Evolutionary conservation across 352 stramenopile genomes (phyloP).

Genomic region (Pythium brassicae): DNA sequence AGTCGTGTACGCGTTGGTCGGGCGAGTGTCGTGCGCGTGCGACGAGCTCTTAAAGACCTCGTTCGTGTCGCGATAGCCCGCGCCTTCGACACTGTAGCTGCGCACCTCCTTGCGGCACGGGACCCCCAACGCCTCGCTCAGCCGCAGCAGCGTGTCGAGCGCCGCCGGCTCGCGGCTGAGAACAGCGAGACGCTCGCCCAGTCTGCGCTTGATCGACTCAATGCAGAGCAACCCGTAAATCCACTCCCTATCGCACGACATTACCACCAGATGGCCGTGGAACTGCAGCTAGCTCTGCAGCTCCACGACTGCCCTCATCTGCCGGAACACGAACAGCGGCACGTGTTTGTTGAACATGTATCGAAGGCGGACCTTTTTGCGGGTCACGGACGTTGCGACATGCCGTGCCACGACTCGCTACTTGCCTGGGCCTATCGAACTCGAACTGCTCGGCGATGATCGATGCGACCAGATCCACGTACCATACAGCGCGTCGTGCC

Average conservation of each 20-base stretch:
- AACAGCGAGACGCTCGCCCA: constrained; percentile 60
- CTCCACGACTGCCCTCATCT: constrained; percentile 68
- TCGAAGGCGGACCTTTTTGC: constrained; percentile 53
- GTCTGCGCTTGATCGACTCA: constrained; percentile 76
- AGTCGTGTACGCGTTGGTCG: constrained; percentile 60
- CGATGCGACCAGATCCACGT: constrained; percentile 48
- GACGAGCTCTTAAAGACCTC: constrained; percentile 90
- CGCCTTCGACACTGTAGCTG: constrained; percentile 86
- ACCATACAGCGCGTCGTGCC: constrained; percentile 47
- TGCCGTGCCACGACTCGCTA: background rate
- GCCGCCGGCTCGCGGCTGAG: constrained; percentile 72
- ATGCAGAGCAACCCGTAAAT: constrained; percentile 86
- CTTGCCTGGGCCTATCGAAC: constrained; percentile 52
- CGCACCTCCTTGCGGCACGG: constrained; percentile 71
- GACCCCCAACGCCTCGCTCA: constrained; percentile 61
- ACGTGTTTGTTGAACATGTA: constrained; percentile 69
- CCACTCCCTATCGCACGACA: constrained; percentile 74
- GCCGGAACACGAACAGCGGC: constrained; percentile 76
- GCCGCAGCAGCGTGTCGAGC: constrained; percentile 54
- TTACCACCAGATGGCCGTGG: constrained; percentile 40
- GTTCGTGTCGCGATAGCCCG: constrained; percentile 90
- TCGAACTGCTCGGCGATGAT: constrained; percentile 40
- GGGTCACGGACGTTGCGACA: constrained; percentile 46
- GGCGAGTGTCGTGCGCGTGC: constrained; percentile 69
- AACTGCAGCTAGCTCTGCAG: constrained; percentile 68